Evolutionary conservation across 257 asterid genomes (phyloP), one percentile per base, ranked within the genome.

Genomic region (Thymus mandschuricus): DNA sequence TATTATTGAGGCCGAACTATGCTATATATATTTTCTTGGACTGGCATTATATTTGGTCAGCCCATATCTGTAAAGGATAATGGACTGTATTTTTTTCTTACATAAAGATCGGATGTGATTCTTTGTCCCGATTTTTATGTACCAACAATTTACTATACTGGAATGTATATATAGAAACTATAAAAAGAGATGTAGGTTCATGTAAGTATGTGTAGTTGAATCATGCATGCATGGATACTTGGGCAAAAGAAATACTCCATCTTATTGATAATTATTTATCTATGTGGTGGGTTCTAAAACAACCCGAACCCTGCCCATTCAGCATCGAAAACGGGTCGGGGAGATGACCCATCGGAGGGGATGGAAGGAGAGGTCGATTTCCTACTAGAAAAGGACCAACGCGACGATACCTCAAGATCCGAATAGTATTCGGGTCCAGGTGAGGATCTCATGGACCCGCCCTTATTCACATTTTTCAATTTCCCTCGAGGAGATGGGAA

Each of bases 281-380:
- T 21, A 21, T 21, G 21, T 21, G 21, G 21, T 21, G 21, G 1
- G 45, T 27, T 66, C 82, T 78, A 88, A 83, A 89, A 83, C 27
- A 85, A 66, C 35, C 83, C 88, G 21, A 81, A 85, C 1, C 82
- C 81, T 9, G 85, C 85, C 93, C 88, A 89, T 7, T 83, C 88
- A 2, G 78, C 80, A 66, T 82, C 81, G 1, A 9, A 60, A 52
- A 45, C 76, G 41, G 81, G 80, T 56, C 70, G 86, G 60, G 88
- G 88, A 40, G 89, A 78, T 0, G 83, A 81, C 11, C 38, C 74
- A 60, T 55, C 54, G 10, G 85, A 79, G 10, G 87, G 78, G 38
- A 79, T 72, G 3, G 88, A 78, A 1, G 88, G 84, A 40, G 86
- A 84, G 3, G 69, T 54, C 0, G 90, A 81, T 73, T 77, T 87